Percentiles rank a stretch among this genome's conserved stretches.
phyloP scores from a whole-genome alignment of 495 filamentous ascomycete genomes.

The Aspergillus ellipticus region DNA sequence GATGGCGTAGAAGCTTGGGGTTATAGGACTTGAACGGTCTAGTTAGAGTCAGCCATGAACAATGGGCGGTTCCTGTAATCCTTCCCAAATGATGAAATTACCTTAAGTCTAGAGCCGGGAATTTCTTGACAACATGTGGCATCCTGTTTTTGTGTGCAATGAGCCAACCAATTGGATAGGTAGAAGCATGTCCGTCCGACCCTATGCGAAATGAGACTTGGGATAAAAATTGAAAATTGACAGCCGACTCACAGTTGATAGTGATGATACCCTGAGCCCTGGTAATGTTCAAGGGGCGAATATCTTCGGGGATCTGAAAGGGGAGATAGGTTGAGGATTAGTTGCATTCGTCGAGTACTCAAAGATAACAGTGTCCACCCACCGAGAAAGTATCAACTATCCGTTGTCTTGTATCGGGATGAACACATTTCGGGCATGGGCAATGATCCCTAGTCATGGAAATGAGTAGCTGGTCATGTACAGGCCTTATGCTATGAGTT shows the following conservation, averaged over 20 bases:
- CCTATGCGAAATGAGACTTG: conserved; percentile 24
- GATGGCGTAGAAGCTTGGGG: conserved; percentile 24
- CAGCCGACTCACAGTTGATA: conserved; percentile 27
- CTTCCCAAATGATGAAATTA: background rate
- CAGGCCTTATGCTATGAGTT: background rate
- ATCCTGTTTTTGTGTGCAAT: background rate
- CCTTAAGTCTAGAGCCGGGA: background rate
- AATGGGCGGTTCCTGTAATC: background rate
- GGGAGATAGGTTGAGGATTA: conserved; percentile 1
- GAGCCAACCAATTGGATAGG: conserved; percentile 53
- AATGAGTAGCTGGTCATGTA: background rate
- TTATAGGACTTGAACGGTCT: conserved; percentile 22
- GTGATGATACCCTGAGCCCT: conserved; percentile 13
- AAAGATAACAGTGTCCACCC: conserved; percentile 18
- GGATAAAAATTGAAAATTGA: background rate
- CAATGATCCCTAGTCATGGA: conserved; percentile 68
- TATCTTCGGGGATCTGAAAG: conserved; percentile 48
- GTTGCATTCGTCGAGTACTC: conserved; percentile 6
- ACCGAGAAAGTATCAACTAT: conserved; percentile 68
- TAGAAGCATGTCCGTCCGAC: conserved; percentile 50
- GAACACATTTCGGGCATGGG: conserved; percentile 67
- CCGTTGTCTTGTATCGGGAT: conserved; percentile 74
- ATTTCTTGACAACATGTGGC: conserved; percentile 5
- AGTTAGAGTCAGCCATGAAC: conserved; percentile 19
- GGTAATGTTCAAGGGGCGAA: conserved; percentile 28